phyloP scores from a whole-genome alignment of 495 filamentous ascomycete genomes.

The Venustampulla echinocandica region DNA sequence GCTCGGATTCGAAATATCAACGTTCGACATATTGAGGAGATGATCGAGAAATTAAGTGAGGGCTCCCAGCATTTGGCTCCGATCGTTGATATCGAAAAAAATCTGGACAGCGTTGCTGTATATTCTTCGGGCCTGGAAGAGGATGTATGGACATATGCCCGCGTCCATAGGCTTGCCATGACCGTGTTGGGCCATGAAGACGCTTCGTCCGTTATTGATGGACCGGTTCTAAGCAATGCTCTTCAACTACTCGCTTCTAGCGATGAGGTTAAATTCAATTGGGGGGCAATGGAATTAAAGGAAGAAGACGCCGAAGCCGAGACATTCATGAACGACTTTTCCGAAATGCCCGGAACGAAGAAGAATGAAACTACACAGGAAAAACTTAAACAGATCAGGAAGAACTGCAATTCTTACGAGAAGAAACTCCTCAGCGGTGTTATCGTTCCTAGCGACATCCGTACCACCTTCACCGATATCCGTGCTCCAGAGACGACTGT shows the following conservation, averaged over 20 bases:
- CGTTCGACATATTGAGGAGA: conserved; percentile 58
- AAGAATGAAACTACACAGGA: conserved; percentile 11
- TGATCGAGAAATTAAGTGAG: conserved; percentile 30
- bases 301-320: conserved; percentile 21
- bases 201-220: conserved; percentile 10
- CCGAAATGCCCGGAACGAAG: background rate
- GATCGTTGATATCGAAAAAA: conserved; percentile 21
- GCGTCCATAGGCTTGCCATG: conserved; percentile 53
- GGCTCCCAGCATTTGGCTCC: conserved; percentile 5
- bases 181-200: conserved; percentile 43
- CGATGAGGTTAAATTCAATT: conserved; percentile 35
- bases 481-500: conserved; percentile 75
- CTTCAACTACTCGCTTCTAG: conserved; percentile 35
- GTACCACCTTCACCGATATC: conserved; percentile 78
- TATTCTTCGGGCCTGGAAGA: conserved; percentile 36
- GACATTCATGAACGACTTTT: background rate
- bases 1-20: conserved; percentile 54
- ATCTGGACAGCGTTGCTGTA: conserved; percentile 19
- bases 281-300: conserved; percentile 30
- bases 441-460: conserved; percentile 69
- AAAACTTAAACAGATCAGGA: conserved; percentile 20
- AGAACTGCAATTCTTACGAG: conserved; percentile 60
- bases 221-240: conserved; percentile 21
- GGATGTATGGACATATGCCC: conserved; percentile 49
- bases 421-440: conserved; percentile 76